Conservation (phyloP, 2,329 filamentous ascomycete species). For the Claviceps maximensis region DNA sequence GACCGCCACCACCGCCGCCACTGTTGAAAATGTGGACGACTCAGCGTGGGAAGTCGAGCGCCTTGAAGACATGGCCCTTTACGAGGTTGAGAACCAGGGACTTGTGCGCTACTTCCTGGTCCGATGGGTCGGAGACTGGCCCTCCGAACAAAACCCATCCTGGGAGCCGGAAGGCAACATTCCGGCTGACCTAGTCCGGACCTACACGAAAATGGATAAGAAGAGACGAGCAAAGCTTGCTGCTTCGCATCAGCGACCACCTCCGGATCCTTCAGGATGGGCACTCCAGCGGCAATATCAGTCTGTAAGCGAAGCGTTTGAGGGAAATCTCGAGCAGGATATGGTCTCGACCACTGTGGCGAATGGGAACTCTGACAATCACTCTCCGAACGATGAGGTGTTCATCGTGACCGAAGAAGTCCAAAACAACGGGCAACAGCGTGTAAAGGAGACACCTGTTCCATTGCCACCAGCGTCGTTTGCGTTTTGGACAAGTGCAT, state of each 20-base stretch:
- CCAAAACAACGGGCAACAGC: background rate
- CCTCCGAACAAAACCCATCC: constrained; percentile 39
- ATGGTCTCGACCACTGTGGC: background rate
- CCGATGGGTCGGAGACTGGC: constrained; percentile 45
- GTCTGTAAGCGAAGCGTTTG: constrained; percentile 14
- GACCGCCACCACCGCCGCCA: background rate
- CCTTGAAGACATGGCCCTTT: constrained; percentile 27
- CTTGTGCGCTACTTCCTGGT: constrained; percentile 35
- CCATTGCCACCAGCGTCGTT: background rate
- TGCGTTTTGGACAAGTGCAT: background rate
- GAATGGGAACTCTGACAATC: background rate
- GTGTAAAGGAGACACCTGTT: background rate
- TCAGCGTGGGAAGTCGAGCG: constrained; percentile 30
- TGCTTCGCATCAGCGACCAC: background rate
- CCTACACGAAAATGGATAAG: constrained; percentile 23
- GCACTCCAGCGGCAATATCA: constrained; percentile 8
- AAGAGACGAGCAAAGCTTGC: constrained; percentile 11
- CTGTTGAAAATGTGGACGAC: constrained; percentile 9
- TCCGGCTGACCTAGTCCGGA: constrained; percentile 24
- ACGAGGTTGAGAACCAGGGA: constrained; percentile 23
- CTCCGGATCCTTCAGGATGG: background rate
- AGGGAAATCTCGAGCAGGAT: background rate
- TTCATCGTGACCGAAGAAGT: constrained; percentile 11
- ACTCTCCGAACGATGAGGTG: constrained; percentile 8
- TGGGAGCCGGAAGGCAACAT: constrained; percentile 46